Evolutionary conservation across 805 yeast genomes (phyloP), one percentile per base, ranked within the genome.

Genomic region (Teunomyces tritomae): DNA sequence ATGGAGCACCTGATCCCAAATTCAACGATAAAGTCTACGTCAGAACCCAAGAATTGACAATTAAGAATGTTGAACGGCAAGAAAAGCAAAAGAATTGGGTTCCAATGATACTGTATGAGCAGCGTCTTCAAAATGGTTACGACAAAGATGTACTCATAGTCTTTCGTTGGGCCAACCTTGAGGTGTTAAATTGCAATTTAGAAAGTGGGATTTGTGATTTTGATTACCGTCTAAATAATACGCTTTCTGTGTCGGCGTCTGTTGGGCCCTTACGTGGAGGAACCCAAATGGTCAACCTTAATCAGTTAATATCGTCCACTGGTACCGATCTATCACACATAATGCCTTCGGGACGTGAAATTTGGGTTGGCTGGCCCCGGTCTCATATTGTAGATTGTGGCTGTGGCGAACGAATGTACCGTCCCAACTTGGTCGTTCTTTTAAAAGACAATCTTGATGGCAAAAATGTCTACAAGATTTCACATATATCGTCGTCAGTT

Each of bases 301-400:
- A 51, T 32, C 33, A 32, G 24, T 11, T 45, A 30, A 50, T 27
- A 48, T 53, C 10, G 47, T 50, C 43, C 33, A 57, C 39, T 30
- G 59, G 42, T 48, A 52, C 50, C 42, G 57, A 10, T 52, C 58
- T 42, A 45, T 48, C 45, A 29, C 49, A 37, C 13, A 28, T 32
- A 8, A 28, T 39, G 3, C 29, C 40, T 2, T 28, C 40, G 9
- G 62, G 60, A 16, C 56, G 74, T 33, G 76, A 75, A 50, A 61
- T 77, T 45, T 71, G 70, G 70, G 47, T 68, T 4, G 74, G 74
- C 2, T 64, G 71, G 49, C 72, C 76, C 5, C 53, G 76, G 43
- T 73, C 75, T 3, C 75, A 72, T 46, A 48, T 71, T 11, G 52
- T 54, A 20, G 47, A 48, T 3, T 72, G 77, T 57, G 76, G 76